These are phyloP conservation scores for Rhododendron mucronatum DNA, from an alignment of 148 eudicot genomes.

Conservation along the genomic window DNA sequence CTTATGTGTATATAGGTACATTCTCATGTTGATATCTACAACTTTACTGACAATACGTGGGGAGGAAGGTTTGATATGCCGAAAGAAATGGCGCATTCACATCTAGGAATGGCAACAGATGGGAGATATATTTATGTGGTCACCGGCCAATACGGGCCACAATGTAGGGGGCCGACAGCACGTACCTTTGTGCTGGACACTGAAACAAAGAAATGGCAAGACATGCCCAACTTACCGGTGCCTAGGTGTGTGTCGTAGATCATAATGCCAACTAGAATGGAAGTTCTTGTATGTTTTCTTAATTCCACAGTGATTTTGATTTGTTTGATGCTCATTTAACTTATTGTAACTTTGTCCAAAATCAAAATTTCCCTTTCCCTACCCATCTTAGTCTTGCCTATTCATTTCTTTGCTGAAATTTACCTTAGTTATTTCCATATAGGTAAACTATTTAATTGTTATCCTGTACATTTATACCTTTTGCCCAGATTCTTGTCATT, in stretches of 20 bases:
- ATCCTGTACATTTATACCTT: neutral
- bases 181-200: constrained; percentile 82
- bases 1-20: constrained; percentile 54
- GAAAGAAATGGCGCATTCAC: constrained; percentile 99
- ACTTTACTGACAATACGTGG: constrained; percentile 86
- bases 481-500: neutral
- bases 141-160: constrained; percentile 98
- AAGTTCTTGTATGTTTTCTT: neutral
- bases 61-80: constrained; percentile 97
- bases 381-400: neutral
- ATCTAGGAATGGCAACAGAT: constrained; percentile 97
- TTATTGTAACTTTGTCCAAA: neutral
- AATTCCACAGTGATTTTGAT: neutral
- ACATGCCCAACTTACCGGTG: constrained; percentile 76
- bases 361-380: neutral
- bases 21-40: constrained; percentile 97
- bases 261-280: neutral
- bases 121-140: constrained; percentile 91
- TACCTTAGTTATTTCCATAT: neutral
- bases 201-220: constrained; percentile 71
- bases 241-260: constrained; percentile 59
- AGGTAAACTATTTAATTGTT: neutral
- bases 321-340: constrained; percentile 4
- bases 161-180: constrained; percentile 94
- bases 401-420: neutral